phyloP scores from a whole-genome alignment of 75 land plant genomes.

The Pseudotsuga menziesii region DNA sequence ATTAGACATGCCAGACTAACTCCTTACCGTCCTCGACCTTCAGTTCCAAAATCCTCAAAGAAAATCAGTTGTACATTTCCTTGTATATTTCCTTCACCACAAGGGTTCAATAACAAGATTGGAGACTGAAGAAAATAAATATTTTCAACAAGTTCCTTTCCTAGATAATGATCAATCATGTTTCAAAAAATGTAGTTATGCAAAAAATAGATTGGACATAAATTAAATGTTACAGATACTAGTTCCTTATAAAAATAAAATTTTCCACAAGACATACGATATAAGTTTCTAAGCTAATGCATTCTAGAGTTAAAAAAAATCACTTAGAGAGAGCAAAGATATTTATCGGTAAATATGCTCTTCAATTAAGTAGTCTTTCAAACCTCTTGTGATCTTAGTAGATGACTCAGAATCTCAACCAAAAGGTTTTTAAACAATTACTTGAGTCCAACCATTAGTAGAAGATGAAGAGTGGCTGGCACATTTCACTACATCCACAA shows the following conservation, averaged over 20 bases:
- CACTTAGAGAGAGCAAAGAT: no score
- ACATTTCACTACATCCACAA: slow-evolving; percentile 50
- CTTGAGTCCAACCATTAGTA: slow-evolving; percentile 54
- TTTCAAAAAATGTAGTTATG: neutral
- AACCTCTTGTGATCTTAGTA: slow-evolving; percentile 23
- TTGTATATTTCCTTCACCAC: slow-evolving; percentile 50
- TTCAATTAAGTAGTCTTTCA: slow-evolving; percentile 36
- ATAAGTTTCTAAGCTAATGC: no score
- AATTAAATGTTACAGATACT: no score
- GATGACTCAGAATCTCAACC: slow-evolving; percentile 47
- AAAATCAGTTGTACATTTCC: slow-evolving; percentile 63
- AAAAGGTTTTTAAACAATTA: slow-evolving; percentile 77
- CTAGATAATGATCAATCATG: slow-evolving; percentile 67
- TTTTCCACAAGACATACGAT: no score
- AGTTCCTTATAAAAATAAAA: no score
- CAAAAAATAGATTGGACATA: neutral
- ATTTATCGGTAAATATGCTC: slow-evolving; percentile 50
- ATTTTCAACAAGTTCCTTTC: slow-evolving; percentile 62
- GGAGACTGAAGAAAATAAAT: slow-evolving; percentile 53
- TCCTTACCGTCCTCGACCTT: slow-evolving; percentile 41
- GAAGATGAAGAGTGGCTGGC: slow-evolving; percentile 40
- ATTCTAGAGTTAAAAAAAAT: no score
- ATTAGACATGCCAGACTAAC: neutral
- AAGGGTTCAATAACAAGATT: slow-evolving; percentile 73
- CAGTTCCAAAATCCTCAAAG: slow-evolving; percentile 43